phyloP scores from a whole-genome alignment of 805 yeast species.

The Grigorovia transvaalensis region DNA sequence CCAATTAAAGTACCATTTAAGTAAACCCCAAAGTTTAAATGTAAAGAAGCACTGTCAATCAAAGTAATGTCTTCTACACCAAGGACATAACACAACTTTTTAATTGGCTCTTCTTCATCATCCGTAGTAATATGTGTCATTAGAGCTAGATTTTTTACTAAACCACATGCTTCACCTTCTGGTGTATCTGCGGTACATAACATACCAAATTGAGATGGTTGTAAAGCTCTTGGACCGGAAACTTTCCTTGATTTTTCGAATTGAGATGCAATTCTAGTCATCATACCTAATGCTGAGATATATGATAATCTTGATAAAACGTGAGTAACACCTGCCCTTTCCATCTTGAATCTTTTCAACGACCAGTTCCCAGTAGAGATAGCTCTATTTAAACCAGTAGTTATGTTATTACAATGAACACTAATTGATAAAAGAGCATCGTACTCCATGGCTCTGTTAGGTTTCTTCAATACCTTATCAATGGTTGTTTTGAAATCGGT shows the following conservation, averaged over 20 bases:
- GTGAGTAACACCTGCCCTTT: slow-evolving; percentile 98
- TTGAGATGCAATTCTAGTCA: slow-evolving; percentile 98
- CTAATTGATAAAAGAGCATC: slow-evolving; percentile 86
- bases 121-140: slow-evolving; percentile 99
- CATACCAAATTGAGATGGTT: slow-evolving; percentile 99
- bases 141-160: slow-evolving; percentile 89
- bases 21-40: slow-evolving; percentile 73
- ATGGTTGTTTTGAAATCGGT: slow-evolving; percentile 88
- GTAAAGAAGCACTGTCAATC: slow-evolving; percentile 75
- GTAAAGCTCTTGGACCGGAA: slow-evolving; percentile 96
- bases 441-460: slow-evolving; percentile 88
- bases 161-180: slow-evolving; percentile 99
- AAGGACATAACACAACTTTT: slow-evolving; percentile 59
- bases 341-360: slow-evolving; percentile 97
- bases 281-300: slow-evolving; percentile 95
- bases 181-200: slow-evolving; percentile 98
- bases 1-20: slow-evolving; percentile 93
- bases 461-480: slow-evolving; percentile 87
- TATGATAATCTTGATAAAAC: slow-evolving; percentile 85
- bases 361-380: slow-evolving; percentile 99
- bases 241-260: slow-evolving; percentile 96
- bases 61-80: slow-evolving; percentile 84
- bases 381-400: slow-evolving; percentile 90
- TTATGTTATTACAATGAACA: slow-evolving; percentile 85
- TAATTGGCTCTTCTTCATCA: slow-evolving; percentile 88